Conservation (phyloP, 2,329 filamentous ascomycete genomes). For the Cytospora piceae region DNA sequence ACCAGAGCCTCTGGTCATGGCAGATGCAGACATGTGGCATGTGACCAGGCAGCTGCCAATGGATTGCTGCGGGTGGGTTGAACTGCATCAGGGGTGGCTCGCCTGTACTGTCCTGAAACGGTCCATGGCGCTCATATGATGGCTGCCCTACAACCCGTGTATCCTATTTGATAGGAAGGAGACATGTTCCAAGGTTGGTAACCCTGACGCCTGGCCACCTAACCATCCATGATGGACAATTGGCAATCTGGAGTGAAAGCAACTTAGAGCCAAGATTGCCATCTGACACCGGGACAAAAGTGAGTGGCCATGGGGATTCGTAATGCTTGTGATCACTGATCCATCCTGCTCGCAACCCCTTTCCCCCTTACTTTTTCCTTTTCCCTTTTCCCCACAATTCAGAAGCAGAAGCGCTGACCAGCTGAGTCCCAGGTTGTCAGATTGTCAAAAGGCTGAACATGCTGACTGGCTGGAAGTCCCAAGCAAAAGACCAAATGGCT, state of each 20-base stretch:
- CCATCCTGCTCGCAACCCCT: background rate
- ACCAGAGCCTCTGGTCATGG: background rate
- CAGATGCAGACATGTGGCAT: background rate
- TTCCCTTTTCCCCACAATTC: background rate
- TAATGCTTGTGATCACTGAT: background rate
- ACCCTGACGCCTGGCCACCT: background rate
- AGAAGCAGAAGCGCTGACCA: background rate
- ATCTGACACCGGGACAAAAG: background rate
- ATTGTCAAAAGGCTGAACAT: background rate
- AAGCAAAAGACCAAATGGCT: background rate
- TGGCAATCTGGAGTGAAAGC: background rate
- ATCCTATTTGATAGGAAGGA: background rate
- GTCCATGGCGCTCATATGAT: background rate
- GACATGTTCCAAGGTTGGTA: background rate
- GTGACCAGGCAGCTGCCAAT: background rate
- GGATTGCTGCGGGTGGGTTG: background rate
- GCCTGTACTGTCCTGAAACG: background rate
- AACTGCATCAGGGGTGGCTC: background rate
- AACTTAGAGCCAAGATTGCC: background rate
- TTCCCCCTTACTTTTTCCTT: background rate
- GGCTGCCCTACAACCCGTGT: background rate
- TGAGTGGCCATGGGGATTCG: background rate
- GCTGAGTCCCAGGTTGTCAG: background rate
- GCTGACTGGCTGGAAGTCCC: constrained; percentile 1
- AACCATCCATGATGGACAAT: background rate